phyloP scores from a whole-genome alignment of 2,329 filamentous ascomycete species.

The Coniochaeta sp. region DNA sequence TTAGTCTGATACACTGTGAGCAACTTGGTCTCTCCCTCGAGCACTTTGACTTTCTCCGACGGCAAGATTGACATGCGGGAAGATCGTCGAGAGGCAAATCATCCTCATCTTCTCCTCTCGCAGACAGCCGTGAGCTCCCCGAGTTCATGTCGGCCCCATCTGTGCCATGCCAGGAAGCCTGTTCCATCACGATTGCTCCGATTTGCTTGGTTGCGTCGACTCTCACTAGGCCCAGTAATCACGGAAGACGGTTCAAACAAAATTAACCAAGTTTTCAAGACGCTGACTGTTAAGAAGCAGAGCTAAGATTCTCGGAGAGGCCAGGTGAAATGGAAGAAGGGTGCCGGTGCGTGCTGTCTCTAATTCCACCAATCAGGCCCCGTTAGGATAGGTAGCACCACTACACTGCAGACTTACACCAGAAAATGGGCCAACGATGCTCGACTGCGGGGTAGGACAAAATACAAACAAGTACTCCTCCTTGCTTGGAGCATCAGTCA shows the following conservation, averaged over 20 bases:
- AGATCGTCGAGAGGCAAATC: conserved; percentile 4
- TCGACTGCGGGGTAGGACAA: background rate
- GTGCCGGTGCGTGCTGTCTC: background rate
- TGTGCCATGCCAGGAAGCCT: background rate
- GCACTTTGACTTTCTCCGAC: conserved; percentile 11
- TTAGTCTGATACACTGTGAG: conserved; percentile 8
- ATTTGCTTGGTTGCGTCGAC: background rate
- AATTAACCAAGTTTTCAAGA: too few relatives aligned
- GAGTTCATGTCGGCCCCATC: background rate
- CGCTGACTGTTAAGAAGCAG: too few relatives aligned
- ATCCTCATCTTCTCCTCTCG: conserved; percentile 4
- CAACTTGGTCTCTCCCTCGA: conserved; percentile 9
- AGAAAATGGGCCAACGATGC: background rate
- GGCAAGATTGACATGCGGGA: conserved; percentile 5
- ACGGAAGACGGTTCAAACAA: too few relatives aligned
- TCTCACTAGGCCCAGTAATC: background rate
- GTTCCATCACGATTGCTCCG: background rate
- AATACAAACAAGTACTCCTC: too few relatives aligned
- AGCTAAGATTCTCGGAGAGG: background rate
- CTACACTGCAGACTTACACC: too few relatives aligned
- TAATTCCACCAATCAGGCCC: background rate
- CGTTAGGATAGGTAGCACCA: background rate
- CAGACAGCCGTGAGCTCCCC: background rate
- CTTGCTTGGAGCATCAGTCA: too few relatives aligned
- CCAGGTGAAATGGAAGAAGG: background rate